These are phyloP conservation scores for Thelonectria discophora DNA, from an alignment of 2,329 filamentous ascomycete species.

Conservation along the genomic window DNA sequence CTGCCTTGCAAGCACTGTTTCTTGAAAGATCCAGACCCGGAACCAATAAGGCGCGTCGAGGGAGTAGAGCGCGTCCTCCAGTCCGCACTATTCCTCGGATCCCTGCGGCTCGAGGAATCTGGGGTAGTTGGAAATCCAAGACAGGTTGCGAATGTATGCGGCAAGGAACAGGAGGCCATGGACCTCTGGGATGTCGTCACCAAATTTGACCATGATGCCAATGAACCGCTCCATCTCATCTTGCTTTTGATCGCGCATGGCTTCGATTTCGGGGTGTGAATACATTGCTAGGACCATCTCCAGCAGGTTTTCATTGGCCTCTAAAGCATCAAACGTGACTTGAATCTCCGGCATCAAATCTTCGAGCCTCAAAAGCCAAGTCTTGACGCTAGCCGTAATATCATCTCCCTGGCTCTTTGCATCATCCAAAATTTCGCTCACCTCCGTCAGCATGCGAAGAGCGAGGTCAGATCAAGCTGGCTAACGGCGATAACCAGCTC, in stretches of 20 bases:
- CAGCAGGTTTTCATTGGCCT: too few species aligned
- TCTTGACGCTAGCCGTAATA: background rate
- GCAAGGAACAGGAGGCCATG: background rate
- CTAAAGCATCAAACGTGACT: too few species aligned
- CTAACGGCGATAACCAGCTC: background rate
- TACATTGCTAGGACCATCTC: background rate
- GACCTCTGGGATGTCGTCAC: background rate
- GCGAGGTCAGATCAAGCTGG: background rate
- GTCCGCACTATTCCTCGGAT: background rate
- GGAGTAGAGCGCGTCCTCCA: background rate
- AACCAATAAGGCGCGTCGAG: conserved; percentile 2
- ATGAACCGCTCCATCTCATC: background rate
- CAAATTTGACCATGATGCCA: background rate
- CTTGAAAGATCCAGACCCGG: conserved; percentile 23
- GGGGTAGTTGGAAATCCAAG: background rate
- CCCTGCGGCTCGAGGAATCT: background rate
- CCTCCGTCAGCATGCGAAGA: background rate
- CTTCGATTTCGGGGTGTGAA: background rate
- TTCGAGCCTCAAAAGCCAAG: background rate
- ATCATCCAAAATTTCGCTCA: background rate
- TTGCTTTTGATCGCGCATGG: background rate
- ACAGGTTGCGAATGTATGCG: background rate
- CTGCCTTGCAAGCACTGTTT: conserved; percentile 10
- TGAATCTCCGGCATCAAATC: too few species aligned
- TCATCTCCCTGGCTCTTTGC: background rate